Base-by-base conservation (phyloP, 148 eudicot species). In the Persicaria tinctoria region DNA sequence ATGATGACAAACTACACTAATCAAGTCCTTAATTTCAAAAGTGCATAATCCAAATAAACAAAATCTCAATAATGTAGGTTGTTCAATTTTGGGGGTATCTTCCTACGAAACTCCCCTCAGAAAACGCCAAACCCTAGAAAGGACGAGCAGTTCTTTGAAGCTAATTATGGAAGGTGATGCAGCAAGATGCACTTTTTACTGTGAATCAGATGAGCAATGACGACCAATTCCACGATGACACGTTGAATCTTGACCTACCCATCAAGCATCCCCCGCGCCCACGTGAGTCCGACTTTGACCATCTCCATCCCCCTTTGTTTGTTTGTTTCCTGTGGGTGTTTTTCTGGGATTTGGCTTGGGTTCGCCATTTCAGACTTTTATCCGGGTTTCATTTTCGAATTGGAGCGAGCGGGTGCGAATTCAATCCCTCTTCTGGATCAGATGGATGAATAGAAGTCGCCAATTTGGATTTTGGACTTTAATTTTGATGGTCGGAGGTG, bases 81-180 rank as follows among this genome's bases (percentile, higher is more conserved):
- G 18, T 66, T 44, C 70, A 46, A 12, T 66, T 63, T 32, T 63
- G 11, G 5, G 68, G 68, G 68, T 32, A 45, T 27, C 9, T 44
- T 66, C 70, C 70, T 66, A 66, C 70, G 70, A 66, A 66, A 41
- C 70, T 41, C 47, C 47, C 70, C 70, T 66, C 48, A 66, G 8
- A 66, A 66, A 66, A 66, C 70, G 70, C 48, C 70, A 66, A 66
- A 12, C 16, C 32, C 70, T 14, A 50, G 8, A 12, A 41, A 6
- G 47, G 47, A 3, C 3, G 41, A 32, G 41, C 41, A 1, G 41
- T 32, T 32, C 41, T 32, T 32, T 1, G 41, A 32, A 32, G 41
- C 41, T 32, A 32, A 32, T 32, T 32, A 32, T 32, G 41, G 41
- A 32, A 32, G 41, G 41, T 32, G 41, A 32, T 32, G 41, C 41